Evolutionary conservation across 148 eudicot species (phyloP), one percentile per base, ranked within the genome.

Genomic region (Persicaria maculosa): DNA sequence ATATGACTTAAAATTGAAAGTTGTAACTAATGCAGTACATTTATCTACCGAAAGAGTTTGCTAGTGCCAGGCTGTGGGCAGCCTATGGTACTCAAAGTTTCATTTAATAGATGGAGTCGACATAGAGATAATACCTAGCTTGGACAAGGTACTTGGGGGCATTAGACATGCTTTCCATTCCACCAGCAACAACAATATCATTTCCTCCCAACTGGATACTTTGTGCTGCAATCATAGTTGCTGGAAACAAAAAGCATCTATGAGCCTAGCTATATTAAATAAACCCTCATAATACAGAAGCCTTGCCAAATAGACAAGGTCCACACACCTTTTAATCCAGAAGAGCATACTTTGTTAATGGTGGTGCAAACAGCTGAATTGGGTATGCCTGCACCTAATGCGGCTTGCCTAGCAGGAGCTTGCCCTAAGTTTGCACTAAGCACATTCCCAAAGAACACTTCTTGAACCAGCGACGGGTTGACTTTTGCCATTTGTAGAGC

Each of bases 91-190:
- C 31, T 57, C 19, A 8, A 57, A 1, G 19, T 6, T 19, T 15
- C 3, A 8, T 19, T 17, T 57, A 57, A 48, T 48, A 12, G 19
- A 57, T 11, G n/a, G 5, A 31, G 68, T 22, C 19, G 1, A 74
- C 48, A 8, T 4, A 55, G 22, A 58, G 19, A 76, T n/a, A 75
- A 70, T 75, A 90, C 98, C 98, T 95, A 68, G 96, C 91, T 78
- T 79, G 75, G 61, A 89, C 81, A 16, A 95, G 76, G 80, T 95
- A 95, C 74, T 95, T 95, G n/a, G 99, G 99, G 9, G 90, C 88
- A 84, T 91, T 94, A 61, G 98, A 94, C 98, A 94, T 94, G 87
- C 97, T 94, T 78, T 94, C 98, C 98, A 94, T 94, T 65, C 98
- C 98, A 80, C 98, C 98, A 72, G 93, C 86, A 22, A 94, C 92